phyloP scores from a whole-genome alignment of 768 basidiomycete species.

The Pulveroboletus sp. region DNA sequence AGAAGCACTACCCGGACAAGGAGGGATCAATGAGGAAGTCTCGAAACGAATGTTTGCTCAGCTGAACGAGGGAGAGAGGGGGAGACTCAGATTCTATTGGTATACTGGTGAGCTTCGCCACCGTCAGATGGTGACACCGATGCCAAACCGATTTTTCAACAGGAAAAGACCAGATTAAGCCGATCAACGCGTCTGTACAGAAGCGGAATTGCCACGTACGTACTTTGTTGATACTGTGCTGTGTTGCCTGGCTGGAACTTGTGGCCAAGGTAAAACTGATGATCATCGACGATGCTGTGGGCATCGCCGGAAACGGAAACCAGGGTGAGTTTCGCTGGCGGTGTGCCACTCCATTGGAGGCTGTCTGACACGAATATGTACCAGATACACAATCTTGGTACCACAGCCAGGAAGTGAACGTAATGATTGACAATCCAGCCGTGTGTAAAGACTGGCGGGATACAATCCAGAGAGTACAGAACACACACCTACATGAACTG shows the following conservation, averaged over 20 bases:
- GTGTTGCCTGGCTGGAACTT: not conserved
- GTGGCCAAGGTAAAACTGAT: slow-evolving; percentile 52
- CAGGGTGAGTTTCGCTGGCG: slow-evolving; percentile 37
- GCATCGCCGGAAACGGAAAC: slow-evolving; percentile 67
- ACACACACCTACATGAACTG: slow-evolving; percentile 46
- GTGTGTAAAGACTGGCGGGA: slow-evolving; percentile 55
- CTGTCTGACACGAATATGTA: not conserved
- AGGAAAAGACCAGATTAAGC: slow-evolving; percentile 60
- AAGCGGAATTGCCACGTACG: slow-evolving; percentile 65
- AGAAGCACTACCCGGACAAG: slow-evolving; percentile 61
- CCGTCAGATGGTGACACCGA: not conserved
- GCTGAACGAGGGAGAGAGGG: slow-evolving; percentile 41
- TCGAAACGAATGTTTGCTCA: slow-evolving; percentile 51
- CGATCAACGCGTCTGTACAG: slow-evolving; percentile 60
- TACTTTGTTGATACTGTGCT: not conserved
- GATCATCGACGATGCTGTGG: slow-evolving; percentile 58
- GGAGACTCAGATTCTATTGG: slow-evolving; percentile 50
- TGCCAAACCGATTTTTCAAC: not conserved
- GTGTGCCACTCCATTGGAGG: not conserved
- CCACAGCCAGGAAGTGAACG: slow-evolving; percentile 67
- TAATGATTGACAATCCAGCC: slow-evolving; percentile 53
- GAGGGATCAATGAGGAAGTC: slow-evolving; percentile 70
- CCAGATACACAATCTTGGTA: slow-evolving; percentile 65
- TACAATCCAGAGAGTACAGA: slow-evolving; percentile 48
- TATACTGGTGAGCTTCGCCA: slow-evolving; percentile 36